phyloP scores from a whole-genome alignment of 495 filamentous ascomycete species.

The Penicillium desertorum region DNA sequence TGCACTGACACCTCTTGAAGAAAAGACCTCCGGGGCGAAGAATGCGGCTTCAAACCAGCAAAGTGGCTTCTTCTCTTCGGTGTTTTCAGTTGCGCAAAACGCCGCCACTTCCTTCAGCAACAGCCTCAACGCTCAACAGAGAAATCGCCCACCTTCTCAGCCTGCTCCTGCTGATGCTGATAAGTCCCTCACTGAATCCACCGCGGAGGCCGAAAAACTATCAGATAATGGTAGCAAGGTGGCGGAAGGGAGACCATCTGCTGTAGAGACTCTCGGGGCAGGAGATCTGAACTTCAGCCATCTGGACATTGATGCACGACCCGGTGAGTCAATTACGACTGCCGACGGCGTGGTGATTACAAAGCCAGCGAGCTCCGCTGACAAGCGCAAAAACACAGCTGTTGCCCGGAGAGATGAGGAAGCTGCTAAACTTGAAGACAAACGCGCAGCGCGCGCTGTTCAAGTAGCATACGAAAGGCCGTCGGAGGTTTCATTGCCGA shows the following conservation, averaged over 20 bases:
- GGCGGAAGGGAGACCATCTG: constrained; percentile 63
- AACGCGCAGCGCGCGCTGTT: constrained; percentile 58
- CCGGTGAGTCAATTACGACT: constrained; percentile 40
- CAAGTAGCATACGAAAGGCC: constrained; percentile 61
- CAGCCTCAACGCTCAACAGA: constrained; percentile 64
- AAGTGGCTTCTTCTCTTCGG: constrained; percentile 85
- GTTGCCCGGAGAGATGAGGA: constrained; percentile 52
- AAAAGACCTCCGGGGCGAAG: constrained; percentile 51
- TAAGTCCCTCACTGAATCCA: constrained; percentile 20
- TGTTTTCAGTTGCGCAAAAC: constrained; percentile 91
- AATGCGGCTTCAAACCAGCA: constrained; percentile 38
- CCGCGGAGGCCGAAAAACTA: constrained; percentile 23
- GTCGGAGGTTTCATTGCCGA: constrained; percentile 24
- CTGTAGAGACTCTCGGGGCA: constrained; percentile 85
- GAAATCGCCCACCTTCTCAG: constrained; percentile 36
- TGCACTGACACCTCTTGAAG: constrained; percentile 69
- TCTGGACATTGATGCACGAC: constrained; percentile 51
- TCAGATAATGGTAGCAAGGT: constrained; percentile 21
- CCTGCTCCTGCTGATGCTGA: constrained; percentile 29
- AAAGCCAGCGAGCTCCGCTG: constrained; percentile 34
- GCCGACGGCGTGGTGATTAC: constrained; percentile 44
- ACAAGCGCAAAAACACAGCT: constrained; percentile 40
- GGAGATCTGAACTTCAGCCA: constrained; percentile 87
- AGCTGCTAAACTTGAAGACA: constrained; percentile 56
- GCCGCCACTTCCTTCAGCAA: constrained; percentile 84